Evolutionary conservation across 805 yeast species (phyloP), one percentile per base, ranked within the genome.

Genomic region (Saccharomyces paradoxus): DNA sequence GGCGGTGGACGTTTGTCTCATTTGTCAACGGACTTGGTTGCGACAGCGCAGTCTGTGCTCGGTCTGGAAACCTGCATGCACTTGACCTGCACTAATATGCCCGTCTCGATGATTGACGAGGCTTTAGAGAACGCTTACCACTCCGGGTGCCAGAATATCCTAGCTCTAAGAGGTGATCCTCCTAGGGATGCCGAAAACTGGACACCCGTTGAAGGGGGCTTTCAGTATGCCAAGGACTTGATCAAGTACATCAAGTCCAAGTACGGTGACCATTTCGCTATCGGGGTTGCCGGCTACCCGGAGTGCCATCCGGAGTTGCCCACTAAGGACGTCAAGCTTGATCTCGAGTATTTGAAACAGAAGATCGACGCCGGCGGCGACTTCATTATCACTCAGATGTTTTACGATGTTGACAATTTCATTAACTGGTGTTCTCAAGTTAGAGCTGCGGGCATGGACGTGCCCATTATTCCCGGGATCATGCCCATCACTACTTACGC

Each of bases 31-130:
- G 98, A 94, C 61, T 85, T 94, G 81, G 95, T 94, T 4, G 81
- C 89, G 61, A 89, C 96, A 2, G 82, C 97, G 0, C 96, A 91
- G 62, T 83, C 91, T 2, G 91, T 89, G 2, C 76, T 91, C 53
- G 97, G 97, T 8, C 75, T 92, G 57, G 98, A 92, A 65, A 92
- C 98, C 0, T 94, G 98, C 69, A 91, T 94, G 97, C 99, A 94
- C 71, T 77, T 94, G 72, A 94, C 99, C 1, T 94, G 99, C 67
- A 90, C 97, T 17, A 92, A 91, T 64, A 94, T 94, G 99, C 82
- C 90, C 29, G 76, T 83, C 29, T 81, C 80, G 46, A 75, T 85
- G 59, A 87, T 94, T 58, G 97, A 91, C 66, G 79, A 82, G 56
- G 98, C 99, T 4, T 77, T 92, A 60, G 78, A 82, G 55, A 83